Evolutionary conservation across 768 basidiomycete genomes (phyloP), one percentile per base, ranked within the genome.

Genomic region (Tulasnella calospora): DNA sequence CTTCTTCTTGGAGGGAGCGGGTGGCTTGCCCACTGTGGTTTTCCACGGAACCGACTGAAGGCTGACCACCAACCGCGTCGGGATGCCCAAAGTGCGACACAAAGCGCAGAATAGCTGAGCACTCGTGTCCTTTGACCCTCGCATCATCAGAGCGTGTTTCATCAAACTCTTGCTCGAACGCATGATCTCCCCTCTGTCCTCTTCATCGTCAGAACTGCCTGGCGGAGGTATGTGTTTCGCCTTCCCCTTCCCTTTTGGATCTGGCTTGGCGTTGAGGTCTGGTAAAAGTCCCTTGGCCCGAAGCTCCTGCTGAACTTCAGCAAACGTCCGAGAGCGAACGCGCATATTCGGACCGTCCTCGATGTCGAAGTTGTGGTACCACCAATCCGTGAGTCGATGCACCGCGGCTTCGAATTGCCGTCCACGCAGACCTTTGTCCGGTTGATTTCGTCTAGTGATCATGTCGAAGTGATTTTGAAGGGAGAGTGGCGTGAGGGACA

Each of bases 21-120:
- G 12, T 27, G 72, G 71, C 57, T 79, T 79, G 5, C 90, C 90
- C 21, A 89, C 86, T 40, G 86, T 85, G 27, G 90, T 89, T 83
- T 95, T 89, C 96, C 96, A 98, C 13, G 95, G 94, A 13, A 98
- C 90, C 75, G 94, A 91, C 84, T 99, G 97, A 67, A 99, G 84
- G 82, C 94, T 97, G 80, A 92, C 92, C 13, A 98, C 92, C 74
- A 99, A 86, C 71, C 98, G 87, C 8, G 95, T 89, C 0, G 96
- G 96, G 27, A 99, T 90, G 15, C 91, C 92, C 8, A 98, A 87
- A 8, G 91, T 94, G 30, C 98, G 88, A 83, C 95, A 94, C 0
- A 98, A 86, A 0, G 94, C 91, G 6, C 95, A 96, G 83, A 98
- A 99, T 4, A 99, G 88, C 81, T 97, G 95, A 0, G 95, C 92